Percentiles rank a stretch among this genome's conserved stretches.
phyloP scores from a whole-genome alignment of 2,329 filamentous ascomycete species.

The Escovopsis sp. region DNA sequence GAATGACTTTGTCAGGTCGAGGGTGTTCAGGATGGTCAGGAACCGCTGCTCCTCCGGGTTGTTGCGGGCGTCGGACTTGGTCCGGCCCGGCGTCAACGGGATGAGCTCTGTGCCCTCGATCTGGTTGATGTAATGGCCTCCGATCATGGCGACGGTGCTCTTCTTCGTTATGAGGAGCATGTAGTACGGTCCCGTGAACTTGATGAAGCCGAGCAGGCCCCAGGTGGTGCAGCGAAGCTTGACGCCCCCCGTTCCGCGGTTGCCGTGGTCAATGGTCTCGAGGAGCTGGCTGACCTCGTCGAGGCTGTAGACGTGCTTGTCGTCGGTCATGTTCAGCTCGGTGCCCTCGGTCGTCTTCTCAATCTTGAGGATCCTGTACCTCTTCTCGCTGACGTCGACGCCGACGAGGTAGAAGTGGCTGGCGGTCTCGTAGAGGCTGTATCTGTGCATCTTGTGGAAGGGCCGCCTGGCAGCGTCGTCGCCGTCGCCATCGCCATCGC shows the following conservation, averaged over 20 bases:
- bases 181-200: conserved; percentile 91
- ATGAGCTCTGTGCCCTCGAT: conserved; percentile 88
- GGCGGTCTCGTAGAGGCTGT: conserved; percentile 92
- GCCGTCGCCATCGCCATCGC: conserved; percentile 9
- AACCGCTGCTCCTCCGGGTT: conserved; percentile 74
- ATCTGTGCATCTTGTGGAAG: conserved; percentile 74
- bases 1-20: conserved; percentile 82
- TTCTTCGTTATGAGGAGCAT: conserved; percentile 95
- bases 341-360: conserved; percentile 68
- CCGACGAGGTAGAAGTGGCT: conserved; percentile 90
- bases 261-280: conserved; percentile 88
- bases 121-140: conserved; percentile 91
- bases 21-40: conserved; percentile 72
- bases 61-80: conserved; percentile 63
- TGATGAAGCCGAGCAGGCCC: conserved; percentile 89
- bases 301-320: conserved; percentile 87
- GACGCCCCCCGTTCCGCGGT: conserved; percentile 78
- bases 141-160: conserved; percentile 89
- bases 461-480: conserved; percentile 13
- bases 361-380: conserved; percentile 87
- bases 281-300: conserved; percentile 88
- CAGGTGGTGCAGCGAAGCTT: conserved; percentile 82
- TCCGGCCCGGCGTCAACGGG: conserved; percentile 63
- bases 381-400: conserved; percentile 74
- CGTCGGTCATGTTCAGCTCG: conserved; percentile 75